Evolutionary conservation across 2,329 filamentous ascomycete genomes (phyloP).

Genomic region (Colletotrichum camelliae): DNA sequence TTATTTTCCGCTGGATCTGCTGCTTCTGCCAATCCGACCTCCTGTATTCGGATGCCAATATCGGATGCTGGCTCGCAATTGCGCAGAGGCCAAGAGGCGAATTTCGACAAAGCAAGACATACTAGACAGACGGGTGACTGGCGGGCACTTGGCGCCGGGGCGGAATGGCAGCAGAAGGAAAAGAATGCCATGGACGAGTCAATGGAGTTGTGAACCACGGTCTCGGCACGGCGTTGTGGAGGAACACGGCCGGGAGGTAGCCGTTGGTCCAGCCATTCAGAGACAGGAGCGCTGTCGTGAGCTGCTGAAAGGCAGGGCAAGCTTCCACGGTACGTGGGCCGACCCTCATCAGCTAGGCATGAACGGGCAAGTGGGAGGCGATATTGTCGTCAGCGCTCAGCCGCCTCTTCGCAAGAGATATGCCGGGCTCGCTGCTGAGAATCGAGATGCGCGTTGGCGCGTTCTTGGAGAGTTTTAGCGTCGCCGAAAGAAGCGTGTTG

Average conservation of each 20-base stretch:
- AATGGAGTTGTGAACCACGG: neutral
- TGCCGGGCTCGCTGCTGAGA: neutral
- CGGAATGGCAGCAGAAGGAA: neutral
- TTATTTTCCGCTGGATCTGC: neutral
- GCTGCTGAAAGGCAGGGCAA: neutral
- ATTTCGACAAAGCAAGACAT: neutral
- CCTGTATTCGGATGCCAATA: neutral
- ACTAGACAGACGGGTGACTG: neutral
- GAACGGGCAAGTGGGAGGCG: neutral
- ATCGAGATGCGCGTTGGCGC: neutral
- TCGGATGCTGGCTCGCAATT: neutral
- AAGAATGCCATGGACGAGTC: conserved; percentile 12
- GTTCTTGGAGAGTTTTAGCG: conserved; percentile 7
- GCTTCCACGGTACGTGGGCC: neutral
- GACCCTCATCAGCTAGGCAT: neutral
- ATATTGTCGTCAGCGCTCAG: conserved; percentile 7
- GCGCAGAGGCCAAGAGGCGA: neutral
- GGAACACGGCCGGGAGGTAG: neutral
- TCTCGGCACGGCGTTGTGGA: conserved; percentile 15
- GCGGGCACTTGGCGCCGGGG: neutral
- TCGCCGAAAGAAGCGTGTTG: neutral
- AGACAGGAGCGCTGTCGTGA: neutral
- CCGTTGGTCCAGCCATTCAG: conserved; percentile 1
- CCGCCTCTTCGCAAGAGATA: neutral
- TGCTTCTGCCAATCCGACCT: conserved; percentile 5